These are phyloP conservation scores for Talaromyces borbonicus DNA, from an alignment of 495 filamentous ascomycete genomes.

Conservation along the genomic window DNA sequence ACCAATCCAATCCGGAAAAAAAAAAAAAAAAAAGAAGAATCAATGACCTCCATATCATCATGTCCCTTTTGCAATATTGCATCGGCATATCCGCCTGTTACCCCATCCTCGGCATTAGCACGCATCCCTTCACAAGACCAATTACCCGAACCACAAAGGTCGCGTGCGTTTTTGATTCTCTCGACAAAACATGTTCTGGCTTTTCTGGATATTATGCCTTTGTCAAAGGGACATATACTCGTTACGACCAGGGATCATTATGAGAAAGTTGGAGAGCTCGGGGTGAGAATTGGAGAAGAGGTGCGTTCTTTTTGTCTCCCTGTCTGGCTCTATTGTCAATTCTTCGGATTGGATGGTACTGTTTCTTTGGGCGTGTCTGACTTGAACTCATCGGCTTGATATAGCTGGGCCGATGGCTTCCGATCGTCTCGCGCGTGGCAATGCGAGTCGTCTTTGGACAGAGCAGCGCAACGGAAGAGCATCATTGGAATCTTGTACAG, in stretches of 20 bases:
- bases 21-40: no score
- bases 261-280: conserved; percentile 59
- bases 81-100: conserved; percentile 32
- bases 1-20: no score
- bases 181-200: conserved; percentile 64
- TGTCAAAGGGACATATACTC: conserved; percentile 68
- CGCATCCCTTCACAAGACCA: not conserved
- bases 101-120: conserved; percentile 18
- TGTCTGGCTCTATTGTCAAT: no score
- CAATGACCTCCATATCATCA: conserved; percentile 2
- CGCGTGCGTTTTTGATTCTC: conserved; percentile 57
- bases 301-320: conserved; percentile 23
- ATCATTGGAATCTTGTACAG: conserved; percentile 87
- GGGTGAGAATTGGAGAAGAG: conserved; percentile 42
- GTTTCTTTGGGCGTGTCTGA: not conserved
- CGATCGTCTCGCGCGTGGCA: conserved; percentile 62
- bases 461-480: conserved; percentile 30
- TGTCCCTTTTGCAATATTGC: conserved; percentile 36
- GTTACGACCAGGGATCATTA: conserved; percentile 62
- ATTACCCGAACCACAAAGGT: conserved; percentile 20
- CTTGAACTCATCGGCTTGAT: conserved; percentile 1
- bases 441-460: conserved; percentile 37
- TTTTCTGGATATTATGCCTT: conserved; percentile 85
- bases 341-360: not conserved
- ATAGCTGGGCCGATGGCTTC: conserved; percentile 60